phyloP scores from a whole-genome alignment of 345 rosid genomes.

The Anacardium occidentale region DNA sequence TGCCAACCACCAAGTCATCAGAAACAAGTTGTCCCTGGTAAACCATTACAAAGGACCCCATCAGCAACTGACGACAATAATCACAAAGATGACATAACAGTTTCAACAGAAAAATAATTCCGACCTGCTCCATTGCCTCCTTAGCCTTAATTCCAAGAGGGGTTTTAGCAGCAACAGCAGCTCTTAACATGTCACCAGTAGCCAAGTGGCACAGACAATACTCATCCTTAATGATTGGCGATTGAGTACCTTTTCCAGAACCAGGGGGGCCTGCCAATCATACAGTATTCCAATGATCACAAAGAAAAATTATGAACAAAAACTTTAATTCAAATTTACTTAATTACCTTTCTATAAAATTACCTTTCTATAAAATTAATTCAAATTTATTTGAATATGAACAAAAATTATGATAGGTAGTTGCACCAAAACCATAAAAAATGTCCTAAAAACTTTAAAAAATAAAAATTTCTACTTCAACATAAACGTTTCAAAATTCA shows the following conservation, averaged over 20 bases:
- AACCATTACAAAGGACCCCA: constrained; percentile 17
- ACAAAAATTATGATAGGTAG: neutral
- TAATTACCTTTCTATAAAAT: too few species aligned
- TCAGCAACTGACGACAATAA: constrained; percentile 15
- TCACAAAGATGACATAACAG: neutral
- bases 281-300: constrained; percentile 1
- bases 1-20: constrained; percentile 91
- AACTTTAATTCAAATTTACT: too few species aligned
- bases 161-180: constrained; percentile 90
- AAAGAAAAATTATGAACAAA: too few species aligned
- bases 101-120: neutral
- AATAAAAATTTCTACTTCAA: too few species aligned
- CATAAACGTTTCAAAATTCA: too few species aligned
- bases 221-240: constrained; percentile 91
- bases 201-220: constrained; percentile 96
- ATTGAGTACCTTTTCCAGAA: constrained; percentile 97
- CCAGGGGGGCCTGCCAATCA: constrained; percentile 90
- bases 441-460: neutral
- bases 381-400: neutral
- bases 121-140: constrained; percentile 96
- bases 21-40: constrained; percentile 90
- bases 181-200: constrained; percentile 98
- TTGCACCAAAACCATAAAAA: neutral
- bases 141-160: constrained; percentile 96
- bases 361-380: neutral